Base-by-base conservation (phyloP, 305 asterid species). In the Ilex paraguariensis region DNA sequence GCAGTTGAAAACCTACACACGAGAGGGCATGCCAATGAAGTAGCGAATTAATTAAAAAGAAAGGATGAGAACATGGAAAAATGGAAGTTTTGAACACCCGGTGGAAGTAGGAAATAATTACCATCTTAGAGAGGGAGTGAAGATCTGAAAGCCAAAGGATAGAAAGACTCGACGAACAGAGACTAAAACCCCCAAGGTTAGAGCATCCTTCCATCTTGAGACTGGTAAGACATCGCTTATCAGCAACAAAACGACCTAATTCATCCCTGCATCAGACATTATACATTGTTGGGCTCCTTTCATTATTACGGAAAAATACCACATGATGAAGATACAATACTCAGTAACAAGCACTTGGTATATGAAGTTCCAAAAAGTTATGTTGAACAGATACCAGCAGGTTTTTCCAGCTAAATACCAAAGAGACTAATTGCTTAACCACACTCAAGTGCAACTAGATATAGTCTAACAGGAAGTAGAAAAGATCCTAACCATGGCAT, bases 201-300 rank as follows among this genome's bases (percentile, higher is more conserved):
- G 75, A 81, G 71, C 99, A 91, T 28, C 99, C 97, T 78, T 91
- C 98, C 95, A 94, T 77, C 78, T 88, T 94, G 76, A 94, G 95
- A 70, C 79, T 86, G 59, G 88, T 76, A 42, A 91, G 86, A 66
- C 85, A 83, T 73, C 88, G 82, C 77, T 81, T 87, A 17, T 88
- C 95, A 15, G 91, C 80, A 57, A 91, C 79, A 64, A 94, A 91
- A 17, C 93, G 95, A 51, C 88, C 79, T 80, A 94, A 81, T 56
- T 88, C 97, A 57, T 91, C 96, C 87, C 98, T 94, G 84, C 76
- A 77, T 13, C 44, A 60, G 48, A 30, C 49, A 48, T 53, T 45
- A 73, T 50, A 60, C 53, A 52, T 60, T 30, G 33, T 60, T 30
- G 33, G 51, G 31, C 31, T 54, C 65, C 52, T 17, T 50, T 63